These are phyloP conservation scores for Zygosaccharomyces sapae DNA, from an alignment of 1,139 yeast genomes.

Conservation along the genomic window DNA sequence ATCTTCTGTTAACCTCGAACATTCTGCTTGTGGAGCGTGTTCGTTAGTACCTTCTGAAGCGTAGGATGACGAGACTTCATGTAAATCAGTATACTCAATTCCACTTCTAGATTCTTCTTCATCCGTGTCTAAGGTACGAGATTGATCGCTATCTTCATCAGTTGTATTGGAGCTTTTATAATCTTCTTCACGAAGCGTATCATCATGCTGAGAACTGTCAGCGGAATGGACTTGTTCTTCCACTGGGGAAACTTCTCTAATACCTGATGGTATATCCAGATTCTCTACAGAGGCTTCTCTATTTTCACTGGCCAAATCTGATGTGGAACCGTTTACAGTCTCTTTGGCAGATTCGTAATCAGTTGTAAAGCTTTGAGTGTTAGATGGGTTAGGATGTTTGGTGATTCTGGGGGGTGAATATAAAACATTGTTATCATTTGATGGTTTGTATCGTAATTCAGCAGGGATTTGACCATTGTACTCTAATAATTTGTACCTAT, in stretches of 20 bases:
- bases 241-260: slow-evolving; percentile 3
- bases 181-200: slow-evolving; percentile 4
- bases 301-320: slow-evolving; percentile 3
- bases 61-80: slow-evolving; percentile 2
- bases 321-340: slow-evolving; percentile 9
- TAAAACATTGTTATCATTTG: slow-evolving; percentile 10
- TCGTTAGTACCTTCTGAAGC: neutral
- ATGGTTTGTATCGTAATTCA: slow-evolving; percentile 7
- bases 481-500: slow-evolving; percentile 19
- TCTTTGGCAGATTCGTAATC: slow-evolving; percentile 28
- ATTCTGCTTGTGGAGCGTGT: neutral
- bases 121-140: neutral
- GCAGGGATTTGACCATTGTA: slow-evolving; percentile 4
- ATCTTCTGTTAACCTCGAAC: slow-evolving; percentile 2
- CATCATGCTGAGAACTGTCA: slow-evolving; percentile 1
- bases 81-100: slow-evolving; percentile 3
- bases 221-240: slow-evolving; percentile 1
- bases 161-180: neutral
- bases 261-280: slow-evolving; percentile 20
- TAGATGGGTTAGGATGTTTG: slow-evolving; percentile 16
- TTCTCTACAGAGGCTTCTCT: slow-evolving; percentile 18
- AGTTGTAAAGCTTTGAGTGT: slow-evolving; percentile 26
- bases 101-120: neutral
- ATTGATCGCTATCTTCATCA: neutral
- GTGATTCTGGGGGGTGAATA: slow-evolving; percentile 6